Percentiles rank a stretch among this genome's conserved stretches.
Conservation (phyloP, 2,329 filamentous ascomycete genomes). For the Paracoccidioides brasiliensis region DNA sequence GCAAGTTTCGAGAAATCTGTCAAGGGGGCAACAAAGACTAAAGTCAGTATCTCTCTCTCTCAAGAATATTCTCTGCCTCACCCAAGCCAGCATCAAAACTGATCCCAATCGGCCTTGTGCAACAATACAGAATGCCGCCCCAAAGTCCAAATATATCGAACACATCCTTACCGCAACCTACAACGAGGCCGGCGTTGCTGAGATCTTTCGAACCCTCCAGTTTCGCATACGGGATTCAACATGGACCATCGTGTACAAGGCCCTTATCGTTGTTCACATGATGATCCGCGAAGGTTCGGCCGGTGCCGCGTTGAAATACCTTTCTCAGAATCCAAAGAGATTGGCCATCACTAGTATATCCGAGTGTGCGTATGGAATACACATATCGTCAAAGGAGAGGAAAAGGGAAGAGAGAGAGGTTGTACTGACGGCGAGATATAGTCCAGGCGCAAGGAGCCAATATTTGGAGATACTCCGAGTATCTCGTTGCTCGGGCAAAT, state of each 20-base stretch:
- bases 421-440: constrained; percentile 36
- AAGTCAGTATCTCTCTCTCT: constrained; percentile 44
- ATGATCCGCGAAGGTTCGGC: constrained; percentile 94
- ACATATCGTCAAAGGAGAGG: no score
- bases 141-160: constrained; percentile 98
- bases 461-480: constrained; percentile 81
- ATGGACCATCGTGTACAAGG: constrained; percentile 99
- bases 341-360: constrained; percentile 84
- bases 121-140: constrained; percentile 62
- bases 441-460: constrained; percentile 92
- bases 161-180: constrained; percentile 93
- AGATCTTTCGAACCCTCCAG: constrained; percentile 87
- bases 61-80: not conserved
- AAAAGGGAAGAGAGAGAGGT: not conserved
- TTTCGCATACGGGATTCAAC: constrained; percentile 84
- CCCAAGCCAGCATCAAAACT: not conserved
- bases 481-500: constrained; percentile 68
- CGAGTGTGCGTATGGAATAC: constrained; percentile 51
- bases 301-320: constrained; percentile 74
- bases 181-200: constrained; percentile 83
- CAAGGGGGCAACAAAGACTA: constrained; percentile 96
- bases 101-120: not conserved
- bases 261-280: constrained; percentile 84
- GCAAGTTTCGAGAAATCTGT: constrained; percentile 97
- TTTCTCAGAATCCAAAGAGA: constrained; percentile 68